These are phyloP conservation scores for Neoboletus subvelutipes DNA, from an alignment of 768 basidiomycete genomes.

Conservation along the genomic window DNA sequence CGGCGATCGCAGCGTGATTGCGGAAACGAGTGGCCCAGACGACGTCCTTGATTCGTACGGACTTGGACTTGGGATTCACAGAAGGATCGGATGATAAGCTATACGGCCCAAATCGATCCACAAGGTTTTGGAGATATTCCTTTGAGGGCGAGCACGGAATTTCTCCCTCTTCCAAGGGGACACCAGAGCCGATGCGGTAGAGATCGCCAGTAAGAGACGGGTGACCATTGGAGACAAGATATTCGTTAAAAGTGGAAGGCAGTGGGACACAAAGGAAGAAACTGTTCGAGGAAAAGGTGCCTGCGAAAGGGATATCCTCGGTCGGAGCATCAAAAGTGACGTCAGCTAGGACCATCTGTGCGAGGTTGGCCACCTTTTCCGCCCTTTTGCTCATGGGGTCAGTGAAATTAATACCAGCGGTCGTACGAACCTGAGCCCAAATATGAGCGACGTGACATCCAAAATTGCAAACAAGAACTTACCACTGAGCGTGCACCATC, in stretches of 20 bases:
- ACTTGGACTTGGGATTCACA: slow-evolving; percentile 31
- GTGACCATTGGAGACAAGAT: slow-evolving; percentile 18
- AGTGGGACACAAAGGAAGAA: slow-evolving; percentile 17
- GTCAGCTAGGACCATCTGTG: slow-evolving; percentile 31
- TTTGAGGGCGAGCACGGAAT: slow-evolving; percentile 40
- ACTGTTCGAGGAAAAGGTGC: slow-evolving; percentile 5
- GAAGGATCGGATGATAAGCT: slow-evolving; percentile 37
- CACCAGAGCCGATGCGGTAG: slow-evolving; percentile 44
- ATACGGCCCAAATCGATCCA: slow-evolving; percentile 43
- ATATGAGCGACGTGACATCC: no score
- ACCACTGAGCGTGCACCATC: no score
- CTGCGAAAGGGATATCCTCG: background rate
- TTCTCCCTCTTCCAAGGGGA: slow-evolving; percentile 36
- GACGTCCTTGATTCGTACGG: slow-evolving; percentile 37
- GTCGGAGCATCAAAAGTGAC: slow-evolving; percentile 12
- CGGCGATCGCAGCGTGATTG: slow-evolving; percentile 46
- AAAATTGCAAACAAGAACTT: no score
- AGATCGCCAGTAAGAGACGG: slow-evolving; percentile 11
- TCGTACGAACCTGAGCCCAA: no score
- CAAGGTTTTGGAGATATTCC: slow-evolving; percentile 44
- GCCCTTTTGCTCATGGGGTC: no score
- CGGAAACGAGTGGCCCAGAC: slow-evolving; percentile 51
- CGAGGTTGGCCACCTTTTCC: slow-evolving; percentile 17
- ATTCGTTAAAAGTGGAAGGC: slow-evolving; percentile 17
- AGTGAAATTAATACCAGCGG: no score